Evolutionary conservation across 2,329 filamentous ascomycete genomes (phyloP), one percentile per base, ranked within the genome.

Genomic region (Erysiphe pulchra): DNA sequence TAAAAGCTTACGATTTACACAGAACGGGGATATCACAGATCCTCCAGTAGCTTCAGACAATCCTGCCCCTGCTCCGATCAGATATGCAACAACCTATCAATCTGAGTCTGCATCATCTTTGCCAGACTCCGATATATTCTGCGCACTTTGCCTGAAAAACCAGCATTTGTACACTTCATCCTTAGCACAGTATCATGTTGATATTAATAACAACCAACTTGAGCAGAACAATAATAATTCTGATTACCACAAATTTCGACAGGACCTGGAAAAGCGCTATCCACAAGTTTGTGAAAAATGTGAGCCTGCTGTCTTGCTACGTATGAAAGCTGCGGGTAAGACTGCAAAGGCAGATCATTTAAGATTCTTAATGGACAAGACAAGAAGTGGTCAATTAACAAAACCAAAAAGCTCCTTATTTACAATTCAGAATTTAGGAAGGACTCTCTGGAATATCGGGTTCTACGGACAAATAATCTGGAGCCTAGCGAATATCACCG

Each of bases 11-110:
- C 39, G 31, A 30, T 13, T 18, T 30, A 31, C 48, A 2, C 55
- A 90, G 80, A 74, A 83, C 59, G 87, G 87, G 55, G 76, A 92
- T 44, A 90, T 95, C 52, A 80, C 82, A 47, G 87, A 98, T 60
- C 83, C 86, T 24, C 85, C 83, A 2, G 67, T 76, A 20, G 63
- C 69, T 17, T 71, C 72, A 48, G 70, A 67, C n/a, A 62, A 63
- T 16, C 59, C 60, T 49, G 59, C 64, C 54, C 58, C 64, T 46
- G 57, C 56, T 62, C n/a, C 61, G 63, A 47, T 76, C 66, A 58
- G 69, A 60, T 41, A 62, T 65, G 45, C 55, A 64, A 42, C 62
- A 62, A 50, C 52, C 64, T 48, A 46, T 50, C 32, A 47, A 56
- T 48, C 49, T 53, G 57, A 43, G 43, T 53, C 48, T 54, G 59